phyloP scores from a whole-genome alignment of 2,329 filamentous ascomycete genomes.

The Nannizziopsis arthrosporioides region DNA sequence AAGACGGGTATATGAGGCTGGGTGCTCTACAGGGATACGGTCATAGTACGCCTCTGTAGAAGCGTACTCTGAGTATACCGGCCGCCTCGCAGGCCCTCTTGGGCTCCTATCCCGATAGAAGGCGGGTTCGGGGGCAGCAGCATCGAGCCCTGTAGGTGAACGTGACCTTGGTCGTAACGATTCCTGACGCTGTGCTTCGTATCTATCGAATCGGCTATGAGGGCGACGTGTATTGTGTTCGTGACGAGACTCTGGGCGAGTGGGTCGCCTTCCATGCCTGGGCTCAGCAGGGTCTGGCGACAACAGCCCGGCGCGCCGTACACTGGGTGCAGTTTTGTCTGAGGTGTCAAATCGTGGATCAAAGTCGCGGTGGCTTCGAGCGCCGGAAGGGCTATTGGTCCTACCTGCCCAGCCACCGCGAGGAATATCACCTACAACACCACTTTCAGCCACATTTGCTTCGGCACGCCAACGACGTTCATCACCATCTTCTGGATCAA shows the following conservation, averaged over 20 bases:
- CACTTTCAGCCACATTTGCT: conserved; percentile 12
- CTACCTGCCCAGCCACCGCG: conserved; percentile 14
- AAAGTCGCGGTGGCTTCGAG: conserved; percentile 15
- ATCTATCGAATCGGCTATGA: conserved; percentile 21
- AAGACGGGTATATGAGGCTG: conserved; percentile 12
- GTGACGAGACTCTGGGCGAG: conserved; percentile 15
- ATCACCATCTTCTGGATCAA: conserved; percentile 12
- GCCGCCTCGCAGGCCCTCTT: conserved; percentile 11
- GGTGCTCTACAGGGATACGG: conserved; percentile 13
- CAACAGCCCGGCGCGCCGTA: conserved; percentile 10
- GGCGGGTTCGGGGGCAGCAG: conserved; percentile 13
- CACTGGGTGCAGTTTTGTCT: conserved; percentile 8
- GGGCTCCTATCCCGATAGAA: conserved; percentile 23
- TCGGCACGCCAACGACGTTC: conserved; percentile 15
- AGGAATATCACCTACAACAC: conserved; percentile 9
- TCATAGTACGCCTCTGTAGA: conserved; percentile 16
- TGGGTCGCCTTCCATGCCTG: conserved; percentile 15
- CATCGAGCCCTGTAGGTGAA: conserved; percentile 19
- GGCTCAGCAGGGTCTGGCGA: conserved; percentile 17
- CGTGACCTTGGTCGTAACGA: conserved; percentile 19
- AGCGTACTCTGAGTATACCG: conserved; percentile 16
- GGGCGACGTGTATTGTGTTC: conserved; percentile 14
- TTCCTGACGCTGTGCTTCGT: conserved; percentile 20
- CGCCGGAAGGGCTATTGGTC: conserved; percentile 12
- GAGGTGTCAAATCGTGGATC: conserved; percentile 13